phyloP scores from a whole-genome alignment of 2,329 filamentous ascomycete genomes.

The Pseudogymnoascus sp. region DNA sequence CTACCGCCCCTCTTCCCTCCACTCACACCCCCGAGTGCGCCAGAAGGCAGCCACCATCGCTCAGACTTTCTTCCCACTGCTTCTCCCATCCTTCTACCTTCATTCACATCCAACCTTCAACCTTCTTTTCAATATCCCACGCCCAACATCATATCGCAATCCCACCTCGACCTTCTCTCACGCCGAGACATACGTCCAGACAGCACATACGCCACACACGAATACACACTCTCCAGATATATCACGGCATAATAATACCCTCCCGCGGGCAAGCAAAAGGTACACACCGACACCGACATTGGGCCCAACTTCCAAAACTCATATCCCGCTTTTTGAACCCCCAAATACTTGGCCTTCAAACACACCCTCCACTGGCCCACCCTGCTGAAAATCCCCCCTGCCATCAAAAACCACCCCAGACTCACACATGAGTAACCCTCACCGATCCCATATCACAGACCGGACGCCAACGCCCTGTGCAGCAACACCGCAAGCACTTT shows the following conservation, averaged over 20 bases:
- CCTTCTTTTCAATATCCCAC: slow-evolving; percentile 7
- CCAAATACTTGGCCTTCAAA: background rate
- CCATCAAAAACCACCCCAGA: background rate
- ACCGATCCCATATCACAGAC: slow-evolving; percentile 8
- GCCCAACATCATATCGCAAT: background rate
- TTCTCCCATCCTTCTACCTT: slow-evolving; percentile 8
- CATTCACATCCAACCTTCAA: background rate
- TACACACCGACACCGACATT: background rate
- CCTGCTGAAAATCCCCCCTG: background rate
- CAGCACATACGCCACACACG: background rate
- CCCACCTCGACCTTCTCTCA: background rate
- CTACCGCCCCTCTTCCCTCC: background rate
- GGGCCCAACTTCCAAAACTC: background rate
- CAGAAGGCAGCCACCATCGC: slow-evolving; percentile 5
- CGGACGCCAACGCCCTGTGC: slow-evolving; percentile 2
- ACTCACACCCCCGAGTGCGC: background rate
- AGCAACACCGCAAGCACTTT: background rate
- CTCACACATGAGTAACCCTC: slow-evolving; percentile 9
- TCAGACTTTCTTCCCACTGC: background rate
- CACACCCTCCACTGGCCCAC: background rate
- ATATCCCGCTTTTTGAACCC: slow-evolving; percentile 1
- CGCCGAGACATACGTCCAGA: background rate
- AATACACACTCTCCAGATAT: background rate
- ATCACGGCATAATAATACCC: background rate
- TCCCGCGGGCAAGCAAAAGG: background rate